A percentile compares a stretch with the other conserved stretches of the same genome.
phyloP scores from a whole-genome alignment of 768 basidiomycete species.

The Gymnopilus dilepis region DNA sequence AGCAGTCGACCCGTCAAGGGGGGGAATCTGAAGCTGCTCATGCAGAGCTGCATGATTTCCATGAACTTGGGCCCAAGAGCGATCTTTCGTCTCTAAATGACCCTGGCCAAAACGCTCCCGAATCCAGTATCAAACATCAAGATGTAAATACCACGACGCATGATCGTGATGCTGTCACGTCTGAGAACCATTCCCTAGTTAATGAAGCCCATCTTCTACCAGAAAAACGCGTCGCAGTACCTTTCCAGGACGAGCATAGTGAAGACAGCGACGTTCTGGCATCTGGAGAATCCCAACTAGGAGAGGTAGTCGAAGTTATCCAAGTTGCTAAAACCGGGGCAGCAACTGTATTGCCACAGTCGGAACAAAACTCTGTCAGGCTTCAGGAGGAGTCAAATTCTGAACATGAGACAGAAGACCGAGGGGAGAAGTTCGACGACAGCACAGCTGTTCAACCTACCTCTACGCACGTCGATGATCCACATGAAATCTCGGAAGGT shows the following conservation, averaged over 20 bases:
- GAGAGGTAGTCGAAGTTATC: not conserved
- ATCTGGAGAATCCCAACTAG: not conserved
- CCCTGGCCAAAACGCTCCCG: not conserved
- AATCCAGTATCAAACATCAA: not conserved
- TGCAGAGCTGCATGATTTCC: not conserved
- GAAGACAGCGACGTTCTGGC: not conserved
- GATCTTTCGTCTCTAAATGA: not conserved
- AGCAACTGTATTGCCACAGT: not conserved
- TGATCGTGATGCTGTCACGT: not conserved
- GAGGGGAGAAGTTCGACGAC: constrained; percentile 10
- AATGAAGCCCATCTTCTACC: not conserved
- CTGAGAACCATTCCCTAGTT: not conserved
- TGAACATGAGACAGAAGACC: not conserved
- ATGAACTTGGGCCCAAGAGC: not conserved
- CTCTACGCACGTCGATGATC: constrained; percentile 39
- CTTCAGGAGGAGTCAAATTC: not conserved
- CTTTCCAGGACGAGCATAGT: not conserved
- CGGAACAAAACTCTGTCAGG: not conserved
- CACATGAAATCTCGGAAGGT: constrained; percentile 67
- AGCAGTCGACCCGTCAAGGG: too few relatives aligned
- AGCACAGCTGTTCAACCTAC: not conserved
- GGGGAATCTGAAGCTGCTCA: not conserved
- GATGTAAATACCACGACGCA: not conserved
- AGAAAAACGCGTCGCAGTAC: not conserved
- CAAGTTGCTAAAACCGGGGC: not conserved